Conservation (phyloP, 495 filamentous ascomycete genomes). For the Ramalina intermedia region DNA sequence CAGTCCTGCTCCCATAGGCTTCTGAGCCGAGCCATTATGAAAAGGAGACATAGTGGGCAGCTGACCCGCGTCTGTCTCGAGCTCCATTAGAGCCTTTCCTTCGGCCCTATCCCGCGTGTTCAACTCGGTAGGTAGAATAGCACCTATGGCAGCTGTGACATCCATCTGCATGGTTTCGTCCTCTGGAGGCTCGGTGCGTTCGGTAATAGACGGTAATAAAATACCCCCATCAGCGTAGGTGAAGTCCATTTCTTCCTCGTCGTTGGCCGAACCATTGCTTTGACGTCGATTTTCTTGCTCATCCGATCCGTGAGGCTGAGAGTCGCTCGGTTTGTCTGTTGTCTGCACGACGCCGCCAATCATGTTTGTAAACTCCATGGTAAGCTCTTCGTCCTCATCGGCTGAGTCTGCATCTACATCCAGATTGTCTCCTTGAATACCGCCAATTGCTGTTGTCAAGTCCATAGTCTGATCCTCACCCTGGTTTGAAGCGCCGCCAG, state of each 20-base stretch:
- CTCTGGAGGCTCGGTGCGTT: constrained; percentile 26
- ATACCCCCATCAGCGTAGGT: constrained; percentile 60
- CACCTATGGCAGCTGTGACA: constrained; percentile 42
- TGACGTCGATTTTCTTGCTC: constrained; percentile 2
- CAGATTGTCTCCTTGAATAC: constrained; percentile 36
- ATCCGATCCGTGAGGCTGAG: not conserved
- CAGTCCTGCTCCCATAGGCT: constrained; percentile 10
- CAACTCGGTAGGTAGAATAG: constrained; percentile 33
- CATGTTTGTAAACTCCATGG: constrained; percentile 69
- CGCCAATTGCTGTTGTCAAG: constrained; percentile 41
- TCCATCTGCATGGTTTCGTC: constrained; percentile 44
- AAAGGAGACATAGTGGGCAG: constrained; percentile 37
- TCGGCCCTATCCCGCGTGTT: constrained; percentile 28
- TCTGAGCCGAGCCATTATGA: constrained; percentile 23
- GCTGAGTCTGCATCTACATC: constrained; percentile 2
- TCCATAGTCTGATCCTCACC: constrained; percentile 21
- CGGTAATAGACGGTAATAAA: constrained; percentile 24
- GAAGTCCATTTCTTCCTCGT: constrained; percentile 51
- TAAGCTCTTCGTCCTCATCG: constrained; percentile 57
- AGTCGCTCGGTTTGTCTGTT: not conserved
- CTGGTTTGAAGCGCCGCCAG: constrained; percentile 9
- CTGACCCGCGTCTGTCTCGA: constrained; percentile 39
- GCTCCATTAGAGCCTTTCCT: constrained; percentile 45
- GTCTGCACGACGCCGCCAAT: constrained; percentile 48
- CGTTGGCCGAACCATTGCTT: constrained; percentile 10